Evolutionary conservation across 2,329 filamentous ascomycete species (phyloP), one percentile per base, ranked within the genome.

Genomic region (Thermoascus crustaceus): DNA sequence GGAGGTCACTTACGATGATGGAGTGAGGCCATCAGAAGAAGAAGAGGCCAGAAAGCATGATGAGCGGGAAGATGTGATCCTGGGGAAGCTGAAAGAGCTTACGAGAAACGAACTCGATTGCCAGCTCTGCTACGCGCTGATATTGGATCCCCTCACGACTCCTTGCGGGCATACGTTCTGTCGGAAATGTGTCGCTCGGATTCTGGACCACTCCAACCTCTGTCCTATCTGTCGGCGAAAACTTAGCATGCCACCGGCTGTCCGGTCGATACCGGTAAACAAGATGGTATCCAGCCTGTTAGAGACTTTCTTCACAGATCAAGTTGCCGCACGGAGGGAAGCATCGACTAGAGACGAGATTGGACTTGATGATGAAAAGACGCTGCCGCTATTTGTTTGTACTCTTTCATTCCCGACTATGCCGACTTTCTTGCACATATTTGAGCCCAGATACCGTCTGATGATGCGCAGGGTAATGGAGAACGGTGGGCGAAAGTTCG

Each of bases 141-240:
- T 89, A 55, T 66, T 86, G 41, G 83, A 94, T 42, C 86, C 88
- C 0, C 67, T 88, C 34, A 94, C 87, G 0, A 93, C 85, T 0
- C 71, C 76, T 1, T 95, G 88, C 50, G 88, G 88, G 1, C 88
- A 95, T 57, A 94, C 86, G 0, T 89, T 91, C 50, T 95, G 88
- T 57, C 78, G 83, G 13, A 73, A 75, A 40, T 95, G 88, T 55
- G 68, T 94, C 14, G 75, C 79, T 37, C 76, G 82, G 30, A 77
- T 84, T 5, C 68, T 93, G 40, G 82, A 89, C 49, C 82, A 91
- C 53, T 82, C 82, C 2, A 73, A 76, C 37, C 70, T 82, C 36
- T 95, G 88, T 52, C 87, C 88, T 0, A 73, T 87, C 9, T 95
- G 88, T 54, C 80, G 88, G 32, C 73, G 81, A 27, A 63, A 64